Evolutionary conservation across 805 yeast species (phyloP).

Genomic region (Sugiyamaella chiloensis): DNA sequence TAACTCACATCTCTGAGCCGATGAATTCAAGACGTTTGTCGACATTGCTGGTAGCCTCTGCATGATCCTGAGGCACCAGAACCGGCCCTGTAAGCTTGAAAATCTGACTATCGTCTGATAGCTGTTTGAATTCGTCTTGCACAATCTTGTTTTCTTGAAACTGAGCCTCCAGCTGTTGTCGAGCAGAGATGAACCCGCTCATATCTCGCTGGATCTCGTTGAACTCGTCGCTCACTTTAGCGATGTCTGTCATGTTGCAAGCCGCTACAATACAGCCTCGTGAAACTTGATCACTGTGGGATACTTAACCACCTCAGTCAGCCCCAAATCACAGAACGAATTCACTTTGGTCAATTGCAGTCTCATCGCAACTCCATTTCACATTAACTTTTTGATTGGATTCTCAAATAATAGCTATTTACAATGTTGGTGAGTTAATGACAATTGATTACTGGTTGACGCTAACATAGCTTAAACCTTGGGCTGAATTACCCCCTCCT

Average conservation of each 20-base stretch:
- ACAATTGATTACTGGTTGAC: no score
- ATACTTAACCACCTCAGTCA: no score
- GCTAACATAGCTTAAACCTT: slow-evolving; percentile 29
- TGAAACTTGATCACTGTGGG: no score
- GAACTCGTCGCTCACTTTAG: slow-evolving; percentile 18
- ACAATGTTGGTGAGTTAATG: no score
- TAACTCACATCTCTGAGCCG: slow-evolving; percentile 59
- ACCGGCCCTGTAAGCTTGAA: slow-evolving; percentile 92
- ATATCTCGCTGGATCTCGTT: slow-evolving; percentile 28
- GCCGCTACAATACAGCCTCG: no score
- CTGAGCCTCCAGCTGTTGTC: slow-evolving; percentile 91
- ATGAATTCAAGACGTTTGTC: slow-evolving; percentile 88
- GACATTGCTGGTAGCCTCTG: slow-evolving; percentile 81
- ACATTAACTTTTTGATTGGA: neutral
- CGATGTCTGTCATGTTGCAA: slow-evolving; percentile 5
- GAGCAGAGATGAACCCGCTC: slow-evolving; percentile 55
- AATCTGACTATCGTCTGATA: slow-evolving; percentile 69
- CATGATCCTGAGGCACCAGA: slow-evolving; percentile 79
- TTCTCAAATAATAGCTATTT: no score
- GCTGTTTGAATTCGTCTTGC: slow-evolving; percentile 65
- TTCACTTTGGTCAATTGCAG: no score
- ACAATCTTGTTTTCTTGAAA: slow-evolving; percentile 92
- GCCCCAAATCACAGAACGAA: no score
- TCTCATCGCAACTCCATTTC: neutral
- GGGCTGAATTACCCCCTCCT: slow-evolving; percentile 47